Evolutionary conservation across 306 rosid genomes (phyloP).

Genomic region (Prunus armeniaca): DNA sequence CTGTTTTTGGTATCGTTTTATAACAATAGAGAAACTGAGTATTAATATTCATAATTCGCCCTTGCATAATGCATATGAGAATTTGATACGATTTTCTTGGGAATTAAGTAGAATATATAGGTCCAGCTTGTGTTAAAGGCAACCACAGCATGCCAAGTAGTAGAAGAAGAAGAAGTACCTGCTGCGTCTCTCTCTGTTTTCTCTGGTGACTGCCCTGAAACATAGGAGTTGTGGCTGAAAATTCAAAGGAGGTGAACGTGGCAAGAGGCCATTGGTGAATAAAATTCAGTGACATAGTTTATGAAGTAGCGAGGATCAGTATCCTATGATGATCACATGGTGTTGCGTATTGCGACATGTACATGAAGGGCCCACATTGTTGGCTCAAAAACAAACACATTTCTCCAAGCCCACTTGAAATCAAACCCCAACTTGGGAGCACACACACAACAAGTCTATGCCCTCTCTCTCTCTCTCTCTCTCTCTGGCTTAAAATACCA

Average conservation of each 20-base stretch:
- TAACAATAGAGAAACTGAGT: too few species aligned
- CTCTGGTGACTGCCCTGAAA: not conserved
- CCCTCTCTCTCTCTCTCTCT: constrained; percentile 7
- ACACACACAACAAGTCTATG: constrained; percentile 26
- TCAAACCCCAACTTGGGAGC: constrained; percentile 80
- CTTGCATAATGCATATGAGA: too few species aligned
- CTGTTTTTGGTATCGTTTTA: too few species aligned
- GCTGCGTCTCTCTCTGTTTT: too few species aligned
- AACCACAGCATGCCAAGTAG: too few species aligned
- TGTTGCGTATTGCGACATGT: constrained; percentile 56
- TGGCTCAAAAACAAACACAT: constrained; percentile 66
- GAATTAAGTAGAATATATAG: too few species aligned
- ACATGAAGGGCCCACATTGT: constrained; percentile 92
- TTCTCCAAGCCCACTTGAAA: constrained; percentile 62
- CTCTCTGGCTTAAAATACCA: constrained; percentile 11
- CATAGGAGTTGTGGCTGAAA: not conserved
- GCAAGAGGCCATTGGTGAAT: constrained; percentile 29
- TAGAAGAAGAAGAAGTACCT: too few species aligned
- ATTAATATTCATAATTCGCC: too few species aligned
- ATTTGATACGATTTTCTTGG: too few species aligned
- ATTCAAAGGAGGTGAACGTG: constrained; percentile 20
- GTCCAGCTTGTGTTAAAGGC: too few species aligned
- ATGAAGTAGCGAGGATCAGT: constrained; percentile 25
- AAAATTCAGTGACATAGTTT: not conserved
- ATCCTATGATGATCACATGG: constrained; percentile 70